phyloP scores from a whole-genome alignment of 805 yeast species.

The Tetrapisispora taiwanensis region DNA sequence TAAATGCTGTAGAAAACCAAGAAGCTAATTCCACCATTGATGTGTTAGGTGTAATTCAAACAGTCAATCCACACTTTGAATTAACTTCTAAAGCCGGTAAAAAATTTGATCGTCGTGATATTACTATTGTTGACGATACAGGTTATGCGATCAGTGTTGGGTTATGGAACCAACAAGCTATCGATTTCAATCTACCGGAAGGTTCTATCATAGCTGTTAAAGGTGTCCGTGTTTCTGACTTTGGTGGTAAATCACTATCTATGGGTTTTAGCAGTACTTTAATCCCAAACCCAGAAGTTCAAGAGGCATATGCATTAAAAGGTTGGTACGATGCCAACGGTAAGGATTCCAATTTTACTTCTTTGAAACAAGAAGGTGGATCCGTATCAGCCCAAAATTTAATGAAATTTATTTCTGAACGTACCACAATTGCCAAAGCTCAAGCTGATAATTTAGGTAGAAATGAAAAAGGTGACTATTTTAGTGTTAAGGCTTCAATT shows the following conservation, averaged over 20 bases:
- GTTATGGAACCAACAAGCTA: slow-evolving; percentile 83
- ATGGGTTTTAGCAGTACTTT: slow-evolving; percentile 71
- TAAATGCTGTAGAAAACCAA: slow-evolving; percentile 53
- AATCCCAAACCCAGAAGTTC: slow-evolving; percentile 73
- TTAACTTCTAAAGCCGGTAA: slow-evolving; percentile 85
- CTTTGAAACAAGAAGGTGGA: slow-evolving; percentile 46
- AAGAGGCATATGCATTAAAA: slow-evolving; percentile 76
- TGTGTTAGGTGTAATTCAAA: slow-evolving; percentile 77
- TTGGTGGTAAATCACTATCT: slow-evolving; percentile 75
- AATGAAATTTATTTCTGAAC: slow-evolving; percentile 38
- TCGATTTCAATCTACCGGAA: slow-evolving; percentile 58
- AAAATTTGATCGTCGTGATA: slow-evolving; percentile 86
- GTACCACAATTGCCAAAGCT: slow-evolving; percentile 59
- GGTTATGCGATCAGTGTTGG: slow-evolving; percentile 69
- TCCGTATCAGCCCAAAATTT: slow-evolving; percentile 26
- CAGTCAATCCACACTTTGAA: slow-evolving; percentile 64
- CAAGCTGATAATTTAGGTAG: slow-evolving; percentile 59
- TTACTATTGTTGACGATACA: slow-evolving; percentile 76
- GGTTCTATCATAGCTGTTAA: slow-evolving; percentile 87
- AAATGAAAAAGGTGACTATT: slow-evolving; percentile 72
- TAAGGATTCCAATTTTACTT: slow-evolving; percentile 46
- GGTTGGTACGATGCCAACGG: slow-evolving; percentile 94
- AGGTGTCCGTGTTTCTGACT: slow-evolving; percentile 82
- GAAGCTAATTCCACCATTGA: slow-evolving; percentile 71
- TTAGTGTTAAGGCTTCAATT: slow-evolving; percentile 64